Conservation (phyloP, 352 stramenopile genomes). For the Pythium guiyangense region DNA sequence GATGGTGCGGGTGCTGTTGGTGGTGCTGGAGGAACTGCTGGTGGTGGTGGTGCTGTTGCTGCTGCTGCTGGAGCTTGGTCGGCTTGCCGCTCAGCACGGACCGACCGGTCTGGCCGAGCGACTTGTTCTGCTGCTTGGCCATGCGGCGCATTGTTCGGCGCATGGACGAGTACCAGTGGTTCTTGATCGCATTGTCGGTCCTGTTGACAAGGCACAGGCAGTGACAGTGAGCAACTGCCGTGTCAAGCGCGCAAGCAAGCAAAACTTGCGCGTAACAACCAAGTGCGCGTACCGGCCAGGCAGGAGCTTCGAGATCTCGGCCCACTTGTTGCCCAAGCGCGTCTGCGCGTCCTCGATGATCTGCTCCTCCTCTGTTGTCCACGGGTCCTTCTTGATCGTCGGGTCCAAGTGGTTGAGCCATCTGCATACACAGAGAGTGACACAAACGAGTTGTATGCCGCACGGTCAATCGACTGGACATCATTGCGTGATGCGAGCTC, state of each 20-base stretch:
- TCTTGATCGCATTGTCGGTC: constrained; percentile 89
- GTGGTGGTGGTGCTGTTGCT: constrained; percentile 7
- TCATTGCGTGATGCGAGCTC: not conserved
- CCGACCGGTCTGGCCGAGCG: constrained; percentile 27
- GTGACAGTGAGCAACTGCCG: not conserved
- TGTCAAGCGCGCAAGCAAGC: not conserved
- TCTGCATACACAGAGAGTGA: constrained; percentile 17
- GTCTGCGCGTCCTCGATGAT: constrained; percentile 89
- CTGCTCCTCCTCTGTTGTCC: constrained; percentile 86
- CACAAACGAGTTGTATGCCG: not conserved
- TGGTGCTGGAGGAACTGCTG: constrained; percentile 4
- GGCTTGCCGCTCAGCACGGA: constrained; percentile 23
- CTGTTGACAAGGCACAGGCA: constrained; percentile 15
- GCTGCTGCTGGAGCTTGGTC: constrained; percentile 17
- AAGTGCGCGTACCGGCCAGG: constrained; percentile 68
- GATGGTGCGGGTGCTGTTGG: not conserved
- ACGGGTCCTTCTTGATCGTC: constrained; percentile 86
- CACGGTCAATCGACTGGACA: not conserved
- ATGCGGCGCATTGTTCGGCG: constrained; percentile 86
- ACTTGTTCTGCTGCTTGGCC: constrained; percentile 84
- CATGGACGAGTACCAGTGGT: constrained; percentile 92
- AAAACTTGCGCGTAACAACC: not conserved
- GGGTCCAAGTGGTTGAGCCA: constrained; percentile 85
- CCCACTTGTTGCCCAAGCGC: constrained; percentile 96
- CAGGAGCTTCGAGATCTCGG: constrained; percentile 96